Conservation (phyloP, 768 basidiomycete species). For the Hysterangium stoloniferum region DNA sequence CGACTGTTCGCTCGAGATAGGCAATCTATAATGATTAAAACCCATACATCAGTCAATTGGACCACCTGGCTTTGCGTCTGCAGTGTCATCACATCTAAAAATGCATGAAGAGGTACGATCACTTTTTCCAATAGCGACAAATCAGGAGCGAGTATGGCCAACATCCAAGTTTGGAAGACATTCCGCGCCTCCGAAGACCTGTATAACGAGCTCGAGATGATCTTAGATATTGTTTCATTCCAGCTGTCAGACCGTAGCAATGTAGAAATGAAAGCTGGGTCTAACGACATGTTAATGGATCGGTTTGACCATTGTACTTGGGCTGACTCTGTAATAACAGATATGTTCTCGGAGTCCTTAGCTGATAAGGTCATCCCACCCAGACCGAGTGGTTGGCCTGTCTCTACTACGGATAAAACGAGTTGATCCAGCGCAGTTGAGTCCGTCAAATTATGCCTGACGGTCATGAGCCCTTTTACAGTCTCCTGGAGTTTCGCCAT, state of each 20-base stretch:
- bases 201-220: slow-evolving; percentile 1
- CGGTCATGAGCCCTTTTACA: neutral
- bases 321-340: slow-evolving; percentile 1
- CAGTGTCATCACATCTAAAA: neutral
- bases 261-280: neutral
- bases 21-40: neutral
- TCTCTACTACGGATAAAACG: slow-evolving; percentile 35
- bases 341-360: slow-evolving; percentile 8
- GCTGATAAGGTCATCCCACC: slow-evolving; percentile 18
- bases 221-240: neutral
- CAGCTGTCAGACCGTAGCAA: neutral
- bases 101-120: neutral
- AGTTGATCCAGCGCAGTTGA: slow-evolving; percentile 39
- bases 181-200: neutral
- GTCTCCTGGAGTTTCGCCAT: neutral
- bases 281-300: neutral
- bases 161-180: neutral
- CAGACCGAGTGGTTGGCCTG: slow-evolving; percentile 24
- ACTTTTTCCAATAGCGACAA: neutral
- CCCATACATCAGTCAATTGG: neutral
- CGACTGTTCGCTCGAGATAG: neutral
- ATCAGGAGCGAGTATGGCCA: neutral
- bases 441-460: too few species aligned
- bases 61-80: neutral
- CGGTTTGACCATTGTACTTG: neutral